phyloP scores from a whole-genome alignment of 179 eudicot genomes.

The Vitellaria paradoxa region DNA sequence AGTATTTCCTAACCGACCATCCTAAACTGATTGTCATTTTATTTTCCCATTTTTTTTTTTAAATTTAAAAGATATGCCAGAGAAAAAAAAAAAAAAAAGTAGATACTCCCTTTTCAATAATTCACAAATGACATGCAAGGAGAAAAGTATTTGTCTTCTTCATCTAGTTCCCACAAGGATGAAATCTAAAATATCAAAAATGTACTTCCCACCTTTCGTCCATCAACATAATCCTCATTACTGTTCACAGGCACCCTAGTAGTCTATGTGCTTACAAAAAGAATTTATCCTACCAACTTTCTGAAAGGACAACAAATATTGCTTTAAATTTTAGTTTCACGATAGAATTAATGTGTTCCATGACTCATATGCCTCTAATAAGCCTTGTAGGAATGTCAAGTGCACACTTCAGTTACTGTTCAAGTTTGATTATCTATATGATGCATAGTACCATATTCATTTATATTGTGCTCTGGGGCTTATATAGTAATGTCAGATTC shows the following conservation, averaged over 20 bases:
- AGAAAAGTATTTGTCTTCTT: background rate
- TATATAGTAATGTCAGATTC: background rate
- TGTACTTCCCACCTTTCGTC: slow-evolving; percentile 47
- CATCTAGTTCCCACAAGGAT: background rate
- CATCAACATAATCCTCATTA: slow-evolving; percentile 67
- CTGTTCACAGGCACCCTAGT: slow-evolving; percentile 74
- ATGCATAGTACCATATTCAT: background rate
- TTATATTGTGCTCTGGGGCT: background rate
- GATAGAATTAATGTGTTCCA: background rate
- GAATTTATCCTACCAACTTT: background rate
- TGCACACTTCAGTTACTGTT: background rate
- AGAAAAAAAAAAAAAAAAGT: background rate
- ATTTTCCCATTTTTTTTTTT: background rate
- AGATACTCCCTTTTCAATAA: background rate
- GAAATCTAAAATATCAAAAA: background rate
- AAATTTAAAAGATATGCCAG: background rate
- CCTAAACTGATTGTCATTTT: background rate
- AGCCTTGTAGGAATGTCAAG: background rate
- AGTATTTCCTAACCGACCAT: background rate
- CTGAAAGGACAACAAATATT: background rate
- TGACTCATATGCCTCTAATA: background rate
- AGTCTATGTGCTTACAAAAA: slow-evolving; percentile 68
- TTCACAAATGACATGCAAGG: background rate
- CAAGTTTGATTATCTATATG: background rate
- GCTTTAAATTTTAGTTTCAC: background rate